phyloP scores from a whole-genome alignment of 2,329 filamentous ascomycete species.

The Pseudomassariella vexata region DNA sequence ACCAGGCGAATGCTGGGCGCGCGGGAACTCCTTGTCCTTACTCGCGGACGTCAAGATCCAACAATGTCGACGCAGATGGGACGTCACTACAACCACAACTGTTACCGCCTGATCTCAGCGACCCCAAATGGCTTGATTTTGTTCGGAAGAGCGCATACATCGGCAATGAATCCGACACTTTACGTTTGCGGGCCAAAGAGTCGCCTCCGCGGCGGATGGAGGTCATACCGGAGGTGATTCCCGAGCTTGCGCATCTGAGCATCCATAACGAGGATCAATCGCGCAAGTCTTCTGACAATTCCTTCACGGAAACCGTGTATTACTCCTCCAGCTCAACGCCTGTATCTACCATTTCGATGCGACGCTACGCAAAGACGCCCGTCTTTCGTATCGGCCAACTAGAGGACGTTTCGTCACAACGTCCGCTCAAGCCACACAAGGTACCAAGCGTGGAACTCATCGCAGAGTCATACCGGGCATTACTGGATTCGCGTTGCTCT shows the following conservation, averaged over 20 bases:
- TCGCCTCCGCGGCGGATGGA: slow-evolving; percentile 11
- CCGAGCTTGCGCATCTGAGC: slow-evolving; percentile 30
- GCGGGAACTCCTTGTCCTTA: too few species aligned
- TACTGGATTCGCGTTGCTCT: slow-evolving; percentile 35
- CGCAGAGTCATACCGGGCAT: slow-evolving; percentile 43
- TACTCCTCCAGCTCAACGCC: slow-evolving; percentile 15
- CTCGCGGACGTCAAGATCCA: slow-evolving; percentile 11
- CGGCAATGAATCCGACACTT: slow-evolving; percentile 8
- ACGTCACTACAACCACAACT: slow-evolving; percentile 9
- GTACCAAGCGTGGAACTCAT: slow-evolving; percentile 40
- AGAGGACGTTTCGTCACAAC: slow-evolving; percentile 26
- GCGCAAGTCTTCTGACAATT: slow-evolving; percentile 12
- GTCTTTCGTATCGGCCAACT: slow-evolving; percentile 44
- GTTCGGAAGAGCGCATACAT: slow-evolving; percentile 20
- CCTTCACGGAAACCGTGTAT: slow-evolving; percentile 1
- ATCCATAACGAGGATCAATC: slow-evolving; percentile 16
- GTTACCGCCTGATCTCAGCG: slow-evolving; percentile 11
- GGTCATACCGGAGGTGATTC: slow-evolving; percentile 5
- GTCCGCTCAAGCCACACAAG: slow-evolving; percentile 21
- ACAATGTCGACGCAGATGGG: slow-evolving; percentile 9
- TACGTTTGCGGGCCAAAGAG: slow-evolving; percentile 7
- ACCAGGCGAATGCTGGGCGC: slow-evolving; percentile 3
- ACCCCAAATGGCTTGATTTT: slow-evolving; percentile 22
- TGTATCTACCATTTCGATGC: slow-evolving; percentile 20
- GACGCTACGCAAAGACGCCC: slow-evolving; percentile 46